Percentiles rank a stretch among this genome's conserved stretches.
phyloP scores from a whole-genome alignment of 306 rosid species.

The Begonia loranthoides region DNA sequence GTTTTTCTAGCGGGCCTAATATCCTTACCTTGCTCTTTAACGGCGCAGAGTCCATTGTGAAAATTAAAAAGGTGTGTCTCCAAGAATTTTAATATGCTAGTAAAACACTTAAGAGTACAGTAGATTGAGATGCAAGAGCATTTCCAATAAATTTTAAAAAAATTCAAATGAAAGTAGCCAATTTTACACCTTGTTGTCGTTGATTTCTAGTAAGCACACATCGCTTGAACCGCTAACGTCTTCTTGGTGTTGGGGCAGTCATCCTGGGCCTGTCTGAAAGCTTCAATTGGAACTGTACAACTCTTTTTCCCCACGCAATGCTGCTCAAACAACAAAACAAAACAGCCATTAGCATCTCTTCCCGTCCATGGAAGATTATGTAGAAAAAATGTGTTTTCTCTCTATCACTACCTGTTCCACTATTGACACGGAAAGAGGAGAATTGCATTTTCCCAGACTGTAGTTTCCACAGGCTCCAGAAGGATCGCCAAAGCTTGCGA shows the following conservation, averaged over 20 bases:
- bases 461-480: slow-evolving; percentile 44
- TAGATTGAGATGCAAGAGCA: too few relatives aligned
- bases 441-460: slow-evolving; percentile 30
- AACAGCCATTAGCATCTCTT: neutral
- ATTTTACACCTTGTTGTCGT: too few relatives aligned
- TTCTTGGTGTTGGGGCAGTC: slow-evolving; percentile 28
- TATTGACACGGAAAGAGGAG: slow-evolving; percentile 11
- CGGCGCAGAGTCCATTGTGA: too few relatives aligned
- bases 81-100: too few relatives aligned
- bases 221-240: slow-evolving; percentile 49
- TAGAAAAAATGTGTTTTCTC: neutral
- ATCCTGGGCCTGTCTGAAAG: slow-evolving; percentile 21
- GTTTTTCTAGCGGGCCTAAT: too few relatives aligned
- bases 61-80: too few relatives aligned
- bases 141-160: too few relatives aligned
- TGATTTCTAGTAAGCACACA: slow-evolving; percentile 15
- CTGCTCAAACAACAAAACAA: slow-evolving; percentile 21
- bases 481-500: slow-evolving; percentile 74
- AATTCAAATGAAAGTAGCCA: too few relatives aligned
- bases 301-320: slow-evolving; percentile 36
- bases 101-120: too few relatives aligned
- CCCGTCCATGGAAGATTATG: too few relatives aligned
- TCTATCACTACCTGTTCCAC: slow-evolving; percentile 28
- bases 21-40: too few relatives aligned
- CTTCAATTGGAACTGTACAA: slow-evolving; percentile 34